Evolutionary conservation across 495 filamentous ascomycete genomes (phyloP), one percentile per base, ranked within the genome.

Genomic region (Polyplosphaeria fusca): DNA sequence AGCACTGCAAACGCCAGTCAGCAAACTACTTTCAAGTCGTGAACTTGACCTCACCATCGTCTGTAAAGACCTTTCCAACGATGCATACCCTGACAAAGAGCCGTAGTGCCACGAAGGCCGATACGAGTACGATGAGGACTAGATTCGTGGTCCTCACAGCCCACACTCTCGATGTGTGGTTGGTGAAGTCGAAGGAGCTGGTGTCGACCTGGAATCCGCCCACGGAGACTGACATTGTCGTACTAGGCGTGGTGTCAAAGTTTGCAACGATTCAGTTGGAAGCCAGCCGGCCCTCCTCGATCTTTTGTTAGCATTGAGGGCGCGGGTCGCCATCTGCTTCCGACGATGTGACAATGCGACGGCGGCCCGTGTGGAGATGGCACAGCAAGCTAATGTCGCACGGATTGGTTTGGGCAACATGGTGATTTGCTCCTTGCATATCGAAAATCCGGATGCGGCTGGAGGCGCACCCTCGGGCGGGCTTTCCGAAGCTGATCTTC

Each of bases 21-120:
- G 11, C 4, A 3, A 53, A 4, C 9, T 42, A 18, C 18, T 5
- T 42, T 42, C 39, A 19, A 43, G 4, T 9, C 19, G 20, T 14
- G 1, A 53, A 22, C 20, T 5, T 32, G 20, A 4, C n/a, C 58
- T 19, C 44, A 61, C 58, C 27, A 35, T 61, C 58, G 39, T 61
- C 58, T 23, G 46, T 12, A 43, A 61, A 61, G 7, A 61, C 40
- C 51, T 56, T 61, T 19, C 52, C 51, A 24, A 61, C 38, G 19
- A 61, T 24, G n/a, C 9, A 50, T 1, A 22, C 20, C 30, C 58
- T 49, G 20, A 61, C 58, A 45, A 61, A 51, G 22, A 61, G 27
- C 14, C 58, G 43, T 35, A 61, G 19, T 13, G 44, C 32, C 16
- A 61, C 58, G 18, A 61, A 43, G 4, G 43, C 11, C 3, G 27